Evolutionary conservation across 2,329 filamentous ascomycete species (phyloP), one percentile per base, ranked within the genome.

Genomic region (Hymenoscyphus infarciens): DNA sequence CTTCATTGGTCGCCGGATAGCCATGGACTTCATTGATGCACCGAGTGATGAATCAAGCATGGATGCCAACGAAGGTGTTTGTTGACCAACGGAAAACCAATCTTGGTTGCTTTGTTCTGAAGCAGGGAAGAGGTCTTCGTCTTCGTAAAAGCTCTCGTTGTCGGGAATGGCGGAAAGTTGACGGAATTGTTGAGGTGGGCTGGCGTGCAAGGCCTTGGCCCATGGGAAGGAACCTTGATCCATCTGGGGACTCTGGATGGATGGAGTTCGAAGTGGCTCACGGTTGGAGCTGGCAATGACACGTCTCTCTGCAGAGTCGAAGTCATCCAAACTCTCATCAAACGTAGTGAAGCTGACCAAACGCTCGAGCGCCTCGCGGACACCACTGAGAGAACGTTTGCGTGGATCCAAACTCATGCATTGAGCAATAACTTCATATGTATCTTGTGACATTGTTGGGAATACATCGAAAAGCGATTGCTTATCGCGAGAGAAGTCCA

Each of bases 401-500:
- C 83, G 85, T 11, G 95, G 95, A 74, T 99, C 94, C 69, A 99
- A 79, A 71, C 91, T 91, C 85, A 99, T 86, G 76, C 91, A 96
- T 77, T 96, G 85, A 59, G 88, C 87, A 76, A 99, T 87, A 69
- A 99, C 91, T 77, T 97, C 92, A 73, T 91, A 99, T 0, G 95
- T 97, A 76, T 99, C 95, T 76, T 97, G 92, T 57, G 94, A 98
- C 94, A 99, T 97, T 76, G 91, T 93, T 45, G 95, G 93, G 77
- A 99, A 99, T 72, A 98, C 91, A 75, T 99, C 95, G 75, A 99
- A 99, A 63, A 99, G 85, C 49, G 91, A 96, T 77, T 98, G 93
- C 76, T 92, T 92, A 79, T 99, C 94, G 63, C 90, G 87, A 58
- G 89, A 90, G 75, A 96, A 99, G 77, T 99, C 95, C 66, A 92